These are phyloP conservation scores for Zopfochytrium polystomum DNA, from an alignment of 371 early-diverging fungal genomes.

Conservation along the genomic window DNA sequence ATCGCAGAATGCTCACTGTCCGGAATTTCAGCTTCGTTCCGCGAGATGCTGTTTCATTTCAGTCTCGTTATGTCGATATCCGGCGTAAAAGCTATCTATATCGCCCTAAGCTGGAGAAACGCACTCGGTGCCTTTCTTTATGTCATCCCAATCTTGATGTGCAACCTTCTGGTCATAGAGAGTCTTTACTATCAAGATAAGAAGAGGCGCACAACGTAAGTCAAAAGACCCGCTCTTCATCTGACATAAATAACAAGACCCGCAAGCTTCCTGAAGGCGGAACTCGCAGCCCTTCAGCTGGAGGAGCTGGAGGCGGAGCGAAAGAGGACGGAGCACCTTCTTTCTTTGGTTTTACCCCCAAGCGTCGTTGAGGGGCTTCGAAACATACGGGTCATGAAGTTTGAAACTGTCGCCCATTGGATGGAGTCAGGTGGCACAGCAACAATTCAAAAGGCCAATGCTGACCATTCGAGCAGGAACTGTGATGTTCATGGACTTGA, in stretches of 20 bases:
- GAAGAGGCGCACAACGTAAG: conserved; percentile 21
- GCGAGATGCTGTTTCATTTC: too few relatives aligned
- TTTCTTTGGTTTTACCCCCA: conserved; percentile 39
- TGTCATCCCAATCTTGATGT: conserved; percentile 12
- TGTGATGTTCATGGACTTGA: conserved; percentile 46
- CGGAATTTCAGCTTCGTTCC: too few relatives aligned
- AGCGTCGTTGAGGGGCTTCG: conserved; percentile 34
- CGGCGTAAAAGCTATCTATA: too few relatives aligned
- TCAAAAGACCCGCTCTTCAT: too few relatives aligned
- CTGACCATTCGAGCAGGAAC: too few relatives aligned
- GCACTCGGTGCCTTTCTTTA: too few relatives aligned
- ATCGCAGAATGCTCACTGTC: too few relatives aligned
- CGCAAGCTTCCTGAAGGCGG: conserved; percentile 37
- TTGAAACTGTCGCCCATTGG: conserved; percentile 40
- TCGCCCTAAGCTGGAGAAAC: too few relatives aligned
- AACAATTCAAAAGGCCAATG: too few relatives aligned
- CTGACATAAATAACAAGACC: too few relatives aligned
- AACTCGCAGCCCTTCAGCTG: conserved; percentile 31
- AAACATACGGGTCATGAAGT: conserved; percentile 33
- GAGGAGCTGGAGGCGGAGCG: conserved; percentile 30
- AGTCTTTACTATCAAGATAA: conserved; percentile 13
- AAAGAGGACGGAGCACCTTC: conserved; percentile 41
- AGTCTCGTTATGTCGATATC: too few relatives aligned
- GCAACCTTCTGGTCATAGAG: conserved; percentile 10
- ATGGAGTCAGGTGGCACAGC: conserved; percentile 25